Percentiles rank a stretch among this genome's conserved stretches.
Conservation (phyloP, 495 filamentous ascomycete species). For the Penicillium parvum region DNA sequence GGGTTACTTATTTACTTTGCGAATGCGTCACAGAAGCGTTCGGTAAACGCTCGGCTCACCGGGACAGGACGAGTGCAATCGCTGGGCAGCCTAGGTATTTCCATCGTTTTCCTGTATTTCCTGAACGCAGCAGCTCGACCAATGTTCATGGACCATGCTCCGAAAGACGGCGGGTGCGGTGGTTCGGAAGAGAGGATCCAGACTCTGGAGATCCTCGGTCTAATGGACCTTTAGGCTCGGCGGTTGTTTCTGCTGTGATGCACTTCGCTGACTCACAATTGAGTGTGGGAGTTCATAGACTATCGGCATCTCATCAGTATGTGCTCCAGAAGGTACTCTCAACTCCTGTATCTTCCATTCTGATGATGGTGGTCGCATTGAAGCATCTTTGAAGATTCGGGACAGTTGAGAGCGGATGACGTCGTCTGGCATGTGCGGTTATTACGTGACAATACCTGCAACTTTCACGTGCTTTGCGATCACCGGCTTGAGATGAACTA, state of each 20-base stretch:
- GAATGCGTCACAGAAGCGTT: slow-evolving; percentile 36
- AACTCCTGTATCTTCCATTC: background rate
- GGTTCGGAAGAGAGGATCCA: slow-evolving; percentile 44
- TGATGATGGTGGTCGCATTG: background rate
- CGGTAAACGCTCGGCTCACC: slow-evolving; percentile 47
- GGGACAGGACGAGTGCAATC: slow-evolving; percentile 26
- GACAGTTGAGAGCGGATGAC: slow-evolving; percentile 22
- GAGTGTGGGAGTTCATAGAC: no score
- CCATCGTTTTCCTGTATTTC: background rate
- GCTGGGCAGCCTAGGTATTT: slow-evolving; percentile 19
- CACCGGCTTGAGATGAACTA: background rate
- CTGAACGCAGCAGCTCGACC: slow-evolving; percentile 5
- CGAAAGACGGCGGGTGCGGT: slow-evolving; percentile 31
- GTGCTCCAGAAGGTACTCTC: background rate
- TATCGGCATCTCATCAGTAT: slow-evolving; percentile 14
- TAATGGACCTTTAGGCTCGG: slow-evolving; percentile 27
- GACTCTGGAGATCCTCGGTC: slow-evolving; percentile 39
- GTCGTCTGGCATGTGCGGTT: slow-evolving; percentile 27
- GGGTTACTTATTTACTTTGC: slow-evolving; percentile 32
- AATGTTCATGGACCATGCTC: slow-evolving; percentile 30
- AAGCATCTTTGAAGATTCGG: slow-evolving; percentile 7
- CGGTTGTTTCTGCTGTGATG: background rate
- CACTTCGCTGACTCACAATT: background rate
- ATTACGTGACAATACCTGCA: slow-evolving; percentile 26
- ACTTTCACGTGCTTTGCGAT: slow-evolving; percentile 23